Evolutionary conservation across 495 filamentous ascomycete species (phyloP).

Genomic region (Penicillium waksmanii): DNA sequence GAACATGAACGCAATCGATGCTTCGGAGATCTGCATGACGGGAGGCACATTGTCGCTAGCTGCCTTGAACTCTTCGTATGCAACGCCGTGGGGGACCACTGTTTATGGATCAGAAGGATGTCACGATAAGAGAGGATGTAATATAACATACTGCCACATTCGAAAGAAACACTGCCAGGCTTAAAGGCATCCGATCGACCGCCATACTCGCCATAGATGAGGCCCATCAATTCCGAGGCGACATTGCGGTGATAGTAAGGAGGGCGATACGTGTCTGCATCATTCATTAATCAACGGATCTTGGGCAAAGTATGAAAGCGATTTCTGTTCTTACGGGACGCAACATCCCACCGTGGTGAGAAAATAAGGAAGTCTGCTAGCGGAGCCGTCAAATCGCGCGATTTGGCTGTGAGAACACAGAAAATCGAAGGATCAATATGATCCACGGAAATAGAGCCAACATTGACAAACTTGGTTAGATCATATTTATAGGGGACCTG

Average conservation of each 20-base stretch:
- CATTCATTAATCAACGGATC: conserved; percentile 7
- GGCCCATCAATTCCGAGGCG: conserved; percentile 54
- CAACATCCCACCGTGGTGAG: conserved; percentile 54
- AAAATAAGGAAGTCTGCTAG: conserved; percentile 56
- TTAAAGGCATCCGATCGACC: conserved; percentile 62
- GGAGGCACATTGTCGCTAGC: conserved; percentile 51
- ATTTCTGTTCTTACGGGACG: conserved; percentile 39
- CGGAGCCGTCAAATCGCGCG: conserved; percentile 44
- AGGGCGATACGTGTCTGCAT: conserved; percentile 49
- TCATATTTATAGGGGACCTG: conserved; percentile 55
- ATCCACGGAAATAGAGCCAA: conserved; percentile 54
- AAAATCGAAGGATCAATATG: conserved; percentile 58
- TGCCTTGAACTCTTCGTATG: conserved; percentile 67
- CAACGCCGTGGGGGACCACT: conserved; percentile 61
- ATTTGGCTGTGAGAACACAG: conserved; percentile 54
- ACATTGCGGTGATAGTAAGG: conserved; percentile 57
- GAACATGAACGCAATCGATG: conserved; percentile 63
- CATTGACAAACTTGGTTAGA: conserved; percentile 54
- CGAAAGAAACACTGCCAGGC: conserved; percentile 59
- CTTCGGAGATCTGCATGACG: conserved; percentile 51
- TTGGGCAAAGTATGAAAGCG: not conserved
- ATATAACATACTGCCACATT: conserved; percentile 50
- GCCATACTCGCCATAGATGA: conserved; percentile 57
- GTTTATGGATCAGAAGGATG: not conserved
- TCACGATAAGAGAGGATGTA: not conserved